Base-by-base conservation (phyloP, 1,139 yeast species). In the Geotrichum carabidarum region DNA sequence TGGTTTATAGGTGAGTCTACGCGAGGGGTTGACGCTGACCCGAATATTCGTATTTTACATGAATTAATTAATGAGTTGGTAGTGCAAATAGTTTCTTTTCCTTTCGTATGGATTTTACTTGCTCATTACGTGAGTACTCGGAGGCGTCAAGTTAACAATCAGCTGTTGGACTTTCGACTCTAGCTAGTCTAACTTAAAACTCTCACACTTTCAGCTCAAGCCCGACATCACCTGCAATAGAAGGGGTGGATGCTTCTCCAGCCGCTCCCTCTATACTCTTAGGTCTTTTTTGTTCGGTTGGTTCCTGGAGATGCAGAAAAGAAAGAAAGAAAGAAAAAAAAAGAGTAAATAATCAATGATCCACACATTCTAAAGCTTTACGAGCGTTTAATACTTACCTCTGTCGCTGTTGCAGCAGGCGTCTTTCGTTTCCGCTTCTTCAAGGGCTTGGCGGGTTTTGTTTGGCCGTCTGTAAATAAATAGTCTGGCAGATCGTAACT, bases 391-490 rank as follows among this genome's bases (percentile, higher is more conserved):
- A 27, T 37, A 34, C 51, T 40, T 48, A 48, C 51, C 37, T 48
- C 44, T 12, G 44, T 12, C 2, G 43, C 22, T 18, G 15, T 15
- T 11, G 31, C 27, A 12, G 27, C 44, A 2, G 43, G 32, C 12
- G 35, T 45, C 41, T 77, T 79, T 57, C 81, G 67, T 65, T 80
- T 81, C 56, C 74, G 74, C 61, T 71, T 72, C 60, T 82, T 80
- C 14, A 68, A 58, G 2, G 71, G 68, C 64, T 82, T 84, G 8
- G 71, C 70, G 0, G 97, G 97, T 57, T 95, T 78, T 30, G 61
- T 65, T 65, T 93, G 98, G 12, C 83, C 93, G 60, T 85, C 94
- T 4, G 73, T 82, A 65, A 85, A 93, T 11, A 91, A 96, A 63
- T 84, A 89, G 64, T 81, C 81, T 14, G 97, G 96, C 42, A 93